Evolutionary conservation across 2,329 filamentous ascomycete genomes (phyloP), one percentile per base, ranked within the genome.

Genomic region (Cladosporium sp.): DNA sequence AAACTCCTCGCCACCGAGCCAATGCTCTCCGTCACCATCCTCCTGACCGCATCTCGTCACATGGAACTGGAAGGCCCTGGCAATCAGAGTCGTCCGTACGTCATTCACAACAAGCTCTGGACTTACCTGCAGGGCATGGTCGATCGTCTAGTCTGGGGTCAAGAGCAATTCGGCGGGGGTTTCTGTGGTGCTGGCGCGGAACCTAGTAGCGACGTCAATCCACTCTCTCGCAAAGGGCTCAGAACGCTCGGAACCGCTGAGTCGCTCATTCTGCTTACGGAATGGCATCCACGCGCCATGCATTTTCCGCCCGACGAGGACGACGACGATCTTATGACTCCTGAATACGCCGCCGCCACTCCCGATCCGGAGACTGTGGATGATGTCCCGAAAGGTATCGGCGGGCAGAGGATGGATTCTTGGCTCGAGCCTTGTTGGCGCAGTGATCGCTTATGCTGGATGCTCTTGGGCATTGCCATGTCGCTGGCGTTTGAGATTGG

Each of bases 341-440:
- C 88, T 1, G 85, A 88, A 15, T 87, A 93, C 56, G 80, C 82
- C 1, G 84, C 82, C 2, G 82, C 86, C 43, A 57, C 56, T 9
- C 57, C 60, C 15, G 86, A 85, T 15, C 80, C 85, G 4, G 75
- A 76, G 34, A 80, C 80, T 44, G 78, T 83, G 20, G 71, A 73
- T 19, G 72, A 77, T 11, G 60, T 65, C 43, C 61, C 65, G 36
- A 79, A 79, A 24, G 81, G 82, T n/a, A 80, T 89, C 17, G 88
- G 89, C 39, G 89, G 89, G 8, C 85, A 88, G 66, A 78, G 90
- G 22, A 93, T 96, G 56, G 90, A 96, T 64, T 92, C 89, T 66
- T 97, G 93, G 89, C 81, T 97, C 3, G 93, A 99, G 68, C 93
- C 93, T 2, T 92, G 89, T 7, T 96, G 92, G 89, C 80, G 92